Evolutionary conservation across 345 rosid species (phyloP).

Genomic region (Salix koriyanagi): DNA sequence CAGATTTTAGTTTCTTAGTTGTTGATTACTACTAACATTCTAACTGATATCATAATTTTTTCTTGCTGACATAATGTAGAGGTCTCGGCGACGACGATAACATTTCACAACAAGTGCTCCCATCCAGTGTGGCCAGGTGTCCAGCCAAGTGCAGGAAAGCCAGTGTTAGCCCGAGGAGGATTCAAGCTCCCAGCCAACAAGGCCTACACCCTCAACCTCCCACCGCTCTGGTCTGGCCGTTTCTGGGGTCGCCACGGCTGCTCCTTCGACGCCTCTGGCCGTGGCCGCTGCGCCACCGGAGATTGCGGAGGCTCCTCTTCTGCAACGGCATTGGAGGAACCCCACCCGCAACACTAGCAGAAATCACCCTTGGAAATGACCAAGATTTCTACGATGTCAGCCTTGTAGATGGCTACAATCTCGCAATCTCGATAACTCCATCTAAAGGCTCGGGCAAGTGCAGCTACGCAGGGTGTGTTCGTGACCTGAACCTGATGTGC

Average conservation of each 20-base stretch:
- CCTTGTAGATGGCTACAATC: slow-evolving; percentile 92
- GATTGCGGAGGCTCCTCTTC: slow-evolving; percentile 81
- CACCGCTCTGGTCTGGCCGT: slow-evolving; percentile 89
- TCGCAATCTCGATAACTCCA: slow-evolving; percentile 74
- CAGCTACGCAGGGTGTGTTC: slow-evolving; percentile 81
- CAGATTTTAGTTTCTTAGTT: background rate
- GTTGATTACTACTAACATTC: too few relatives aligned
- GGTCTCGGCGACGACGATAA: slow-evolving; percentile 54
- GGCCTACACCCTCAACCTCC: slow-evolving; percentile 57
- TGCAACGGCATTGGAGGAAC: slow-evolving; percentile 84
- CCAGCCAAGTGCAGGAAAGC: slow-evolving; percentile 84
- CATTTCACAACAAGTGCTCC: slow-evolving; percentile 67
- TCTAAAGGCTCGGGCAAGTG: slow-evolving; percentile 73
- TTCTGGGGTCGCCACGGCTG: slow-evolving; percentile 98
- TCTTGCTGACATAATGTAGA: slow-evolving; percentile 3
- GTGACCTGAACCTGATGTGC: slow-evolving; percentile 79
- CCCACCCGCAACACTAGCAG: slow-evolving; percentile 92
- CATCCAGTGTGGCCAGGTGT: slow-evolving; percentile 96
- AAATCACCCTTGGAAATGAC: slow-evolving; percentile 69
- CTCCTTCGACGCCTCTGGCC: slow-evolving; percentile 60
- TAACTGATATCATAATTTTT: too few relatives aligned
- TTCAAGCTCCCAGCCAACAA: slow-evolving; percentile 65
- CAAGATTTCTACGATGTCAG: slow-evolving; percentile 94
- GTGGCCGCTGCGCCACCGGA: slow-evolving; percentile 79
- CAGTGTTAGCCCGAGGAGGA: slow-evolving; percentile 72